These are phyloP conservation scores for Chaetoscypha palmicola DNA, from an alignment of 2,329 filamentous ascomycete genomes.

Conservation along the genomic window DNA sequence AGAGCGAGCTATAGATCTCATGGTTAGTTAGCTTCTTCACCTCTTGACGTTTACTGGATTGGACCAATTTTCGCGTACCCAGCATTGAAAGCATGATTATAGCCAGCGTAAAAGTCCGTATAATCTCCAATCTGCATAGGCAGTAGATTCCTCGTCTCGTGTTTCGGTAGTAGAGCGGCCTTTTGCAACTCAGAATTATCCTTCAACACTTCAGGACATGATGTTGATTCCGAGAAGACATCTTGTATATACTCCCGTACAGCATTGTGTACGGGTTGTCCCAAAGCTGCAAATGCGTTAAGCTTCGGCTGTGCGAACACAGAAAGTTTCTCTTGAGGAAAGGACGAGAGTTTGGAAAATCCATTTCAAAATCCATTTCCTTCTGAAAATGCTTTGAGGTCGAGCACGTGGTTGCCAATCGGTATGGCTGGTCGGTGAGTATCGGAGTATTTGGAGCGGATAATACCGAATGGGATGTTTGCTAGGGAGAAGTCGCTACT, in stretches of 20 bases:
- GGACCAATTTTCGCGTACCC: no score
- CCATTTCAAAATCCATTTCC: slow-evolving; percentile 55
- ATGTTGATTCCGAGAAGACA: slow-evolving; percentile 54
- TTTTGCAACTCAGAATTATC: slow-evolving; percentile 52
- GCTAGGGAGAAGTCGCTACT: slow-evolving; percentile 54
- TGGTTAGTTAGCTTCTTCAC: background rate
- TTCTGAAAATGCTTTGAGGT: slow-evolving; percentile 55
- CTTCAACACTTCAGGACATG: slow-evolving; percentile 53
- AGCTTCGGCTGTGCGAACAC: slow-evolving; percentile 60
- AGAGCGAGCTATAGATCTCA: slow-evolving; percentile 44
- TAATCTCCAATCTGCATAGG: slow-evolving; percentile 78
- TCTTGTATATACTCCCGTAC: slow-evolving; percentile 64
- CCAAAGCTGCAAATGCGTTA: slow-evolving; percentile 68
- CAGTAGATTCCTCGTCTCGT: slow-evolving; percentile 57
- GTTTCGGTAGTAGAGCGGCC: slow-evolving; percentile 51
- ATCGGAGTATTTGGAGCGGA: slow-evolving; percentile 42
- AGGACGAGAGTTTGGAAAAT: slow-evolving; percentile 48
- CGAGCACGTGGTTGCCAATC: slow-evolving; percentile 60
- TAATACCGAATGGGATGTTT: slow-evolving; percentile 73
- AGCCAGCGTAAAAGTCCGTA: slow-evolving; percentile 77
- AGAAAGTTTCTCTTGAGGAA: slow-evolving; percentile 43
- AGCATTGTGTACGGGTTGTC: slow-evolving; percentile 58
- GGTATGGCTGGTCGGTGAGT: slow-evolving; percentile 53
- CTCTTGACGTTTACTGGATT: no score
- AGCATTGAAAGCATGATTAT: slow-evolving; percentile 66